These are phyloP conservation scores for Calcarisporium arbuscula DNA, from an alignment of 2,329 filamentous ascomycete species.

Conservation along the genomic window DNA sequence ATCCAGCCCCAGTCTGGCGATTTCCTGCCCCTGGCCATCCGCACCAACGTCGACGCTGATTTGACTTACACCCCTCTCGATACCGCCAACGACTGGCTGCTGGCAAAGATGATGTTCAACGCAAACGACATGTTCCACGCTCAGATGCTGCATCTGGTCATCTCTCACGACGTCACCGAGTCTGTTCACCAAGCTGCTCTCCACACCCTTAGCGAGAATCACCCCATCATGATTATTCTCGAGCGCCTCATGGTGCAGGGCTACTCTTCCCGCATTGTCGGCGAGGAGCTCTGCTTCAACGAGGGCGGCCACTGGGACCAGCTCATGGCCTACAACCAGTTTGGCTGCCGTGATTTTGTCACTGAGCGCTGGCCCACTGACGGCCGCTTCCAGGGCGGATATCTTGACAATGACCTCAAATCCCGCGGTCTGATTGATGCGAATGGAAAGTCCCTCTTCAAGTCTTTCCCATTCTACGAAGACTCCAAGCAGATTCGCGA, in stretches of 20 bases:
- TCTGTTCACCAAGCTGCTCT: conserved; percentile 37
- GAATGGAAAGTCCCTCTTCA: conserved; percentile 26
- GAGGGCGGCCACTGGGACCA: conserved; percentile 21
- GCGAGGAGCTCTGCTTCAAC: conserved; percentile 18
- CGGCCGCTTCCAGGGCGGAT: conserved; percentile 29
- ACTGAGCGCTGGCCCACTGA: conserved; percentile 20
- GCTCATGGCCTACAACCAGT: conserved; percentile 23
- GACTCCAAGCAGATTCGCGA: conserved; percentile 31
- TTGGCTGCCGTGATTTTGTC: conserved; percentile 20
- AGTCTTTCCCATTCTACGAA: conserved; percentile 37
- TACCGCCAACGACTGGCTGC: conserved; percentile 37
- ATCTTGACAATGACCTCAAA: conserved; percentile 30
- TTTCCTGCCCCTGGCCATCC: conserved; percentile 42
- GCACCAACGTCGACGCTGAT: conserved; percentile 31
- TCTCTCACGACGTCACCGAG: conserved; percentile 37
- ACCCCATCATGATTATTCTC: conserved; percentile 36
- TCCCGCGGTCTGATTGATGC: conserved; percentile 33
- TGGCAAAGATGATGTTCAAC: conserved; percentile 45
- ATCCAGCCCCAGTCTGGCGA: conserved; percentile 31
- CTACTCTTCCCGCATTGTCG: conserved; percentile 13
- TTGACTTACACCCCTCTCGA: conserved; percentile 40
- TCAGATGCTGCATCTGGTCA: conserved; percentile 36
- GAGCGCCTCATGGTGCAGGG: conserved; percentile 23
- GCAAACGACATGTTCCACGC: conserved; percentile 39
- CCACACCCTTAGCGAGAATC: conserved; percentile 36